Evolutionary conservation across 352 stramenopile genomes (phyloP).

Genomic region (Phytophthora cactorum): DNA sequence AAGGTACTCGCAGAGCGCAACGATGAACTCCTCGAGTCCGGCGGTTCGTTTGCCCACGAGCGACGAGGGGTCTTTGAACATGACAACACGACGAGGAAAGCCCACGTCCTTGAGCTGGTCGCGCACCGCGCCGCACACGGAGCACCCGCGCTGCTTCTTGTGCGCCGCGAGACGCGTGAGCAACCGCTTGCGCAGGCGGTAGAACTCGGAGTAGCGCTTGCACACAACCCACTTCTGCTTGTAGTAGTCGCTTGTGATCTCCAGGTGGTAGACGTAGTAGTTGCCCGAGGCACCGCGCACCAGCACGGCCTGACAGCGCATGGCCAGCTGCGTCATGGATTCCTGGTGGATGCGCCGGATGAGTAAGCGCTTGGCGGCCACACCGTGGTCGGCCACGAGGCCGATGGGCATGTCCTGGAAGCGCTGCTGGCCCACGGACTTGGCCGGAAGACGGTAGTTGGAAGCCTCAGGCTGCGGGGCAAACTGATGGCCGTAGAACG

Average conservation of each 20-base stretch:
- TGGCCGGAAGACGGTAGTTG: conserved; percentile 29
- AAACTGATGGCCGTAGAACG: conserved; percentile 45
- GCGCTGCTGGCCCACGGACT: conserved; percentile 30
- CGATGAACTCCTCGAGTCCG: conserved; percentile 81
- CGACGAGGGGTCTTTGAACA: conserved; percentile 73
- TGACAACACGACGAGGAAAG: conserved; percentile 75
- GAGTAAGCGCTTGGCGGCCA: conserved; percentile 71
- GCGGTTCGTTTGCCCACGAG: conserved; percentile 70
- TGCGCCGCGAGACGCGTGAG: conserved; percentile 65
- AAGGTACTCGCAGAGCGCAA: conserved; percentile 80
- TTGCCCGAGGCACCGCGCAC: conserved; percentile 77
- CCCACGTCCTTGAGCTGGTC: conserved; percentile 71
- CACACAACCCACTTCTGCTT: conserved; percentile 91
- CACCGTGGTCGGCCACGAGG: conserved; percentile 57
- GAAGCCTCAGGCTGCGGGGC: conserved; percentile 26
- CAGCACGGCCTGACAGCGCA: conserved; percentile 74
- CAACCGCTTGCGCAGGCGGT: conserved; percentile 79
- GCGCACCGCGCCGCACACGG: conserved; percentile 59
- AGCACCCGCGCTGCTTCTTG: conserved; percentile 59
- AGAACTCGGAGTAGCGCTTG: conserved; percentile 89
- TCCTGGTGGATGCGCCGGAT: conserved; percentile 80
- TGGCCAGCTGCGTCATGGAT: conserved; percentile 77
- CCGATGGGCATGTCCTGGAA: conserved; percentile 67
- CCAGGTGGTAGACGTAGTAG: conserved; percentile 88
- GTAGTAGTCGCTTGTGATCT: conserved; percentile 90